Evolutionary conservation across 495 filamentous ascomycete genomes (phyloP).

Genomic region (Podospora sp.): DNA sequence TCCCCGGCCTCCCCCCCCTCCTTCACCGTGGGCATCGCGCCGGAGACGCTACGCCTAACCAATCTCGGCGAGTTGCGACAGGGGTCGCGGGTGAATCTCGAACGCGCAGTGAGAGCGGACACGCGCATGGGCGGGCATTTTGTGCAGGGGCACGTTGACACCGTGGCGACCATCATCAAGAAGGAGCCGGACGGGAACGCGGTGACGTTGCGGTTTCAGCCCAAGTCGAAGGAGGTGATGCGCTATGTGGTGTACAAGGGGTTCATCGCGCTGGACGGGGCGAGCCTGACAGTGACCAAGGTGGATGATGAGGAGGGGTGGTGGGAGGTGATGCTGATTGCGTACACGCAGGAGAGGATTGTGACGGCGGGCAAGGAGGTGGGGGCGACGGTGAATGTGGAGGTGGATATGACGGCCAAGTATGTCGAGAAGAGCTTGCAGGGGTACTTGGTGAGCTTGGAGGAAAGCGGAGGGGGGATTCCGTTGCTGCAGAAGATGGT

Average conservation of each 20-base stretch:
- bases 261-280: slow-evolving; percentile 93
- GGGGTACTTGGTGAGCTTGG: slow-evolving; percentile 61
- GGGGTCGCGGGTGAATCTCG: slow-evolving; percentile 74
- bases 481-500: slow-evolving; percentile 85
- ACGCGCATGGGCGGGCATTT: slow-evolving; percentile 91
- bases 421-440: slow-evolving; percentile 94
- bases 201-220: slow-evolving; percentile 78
- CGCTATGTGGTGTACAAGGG: slow-evolving; percentile 95
- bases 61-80: slow-evolving; percentile 75
- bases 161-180: slow-evolving; percentile 69
- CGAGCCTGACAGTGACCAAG: slow-evolving; percentile 86
- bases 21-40: slow-evolving; percentile 94
- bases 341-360: slow-evolving; percentile 95
- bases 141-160: slow-evolving; percentile 93
- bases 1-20: slow-evolving; percentile 41
- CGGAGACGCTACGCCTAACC: slow-evolving; percentile 94
- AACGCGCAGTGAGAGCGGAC: slow-evolving; percentile 82
- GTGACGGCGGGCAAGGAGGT: slow-evolving; percentile 77
- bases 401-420: slow-evolving; percentile 98
- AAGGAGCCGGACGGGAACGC: slow-evolving; percentile 82
- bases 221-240: slow-evolving; percentile 66
- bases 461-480: slow-evolving; percentile 52
- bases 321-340: slow-evolving; percentile 98
- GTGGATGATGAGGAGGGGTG: slow-evolving; percentile 78
- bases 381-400: slow-evolving; percentile 92